Evolutionary conservation across 345 rosid genomes (phyloP).

Genomic region (Kernera saxatilis): DNA sequence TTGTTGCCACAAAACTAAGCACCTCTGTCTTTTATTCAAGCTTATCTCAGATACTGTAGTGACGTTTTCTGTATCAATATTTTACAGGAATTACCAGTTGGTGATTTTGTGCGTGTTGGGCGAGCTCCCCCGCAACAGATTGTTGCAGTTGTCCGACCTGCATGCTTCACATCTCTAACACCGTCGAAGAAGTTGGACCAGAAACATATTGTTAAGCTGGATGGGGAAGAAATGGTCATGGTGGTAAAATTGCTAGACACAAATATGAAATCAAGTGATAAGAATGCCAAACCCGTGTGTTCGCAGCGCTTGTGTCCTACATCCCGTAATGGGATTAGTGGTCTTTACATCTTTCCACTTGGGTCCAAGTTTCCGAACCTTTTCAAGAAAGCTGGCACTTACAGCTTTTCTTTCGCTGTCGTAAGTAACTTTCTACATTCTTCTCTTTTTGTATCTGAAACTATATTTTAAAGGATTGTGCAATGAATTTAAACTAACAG

Average conservation of each 20-base stretch:
- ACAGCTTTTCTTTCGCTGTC: slow-evolving; percentile 44
- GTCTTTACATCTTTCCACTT: slow-evolving; percentile 55
- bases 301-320: slow-evolving; percentile 36
- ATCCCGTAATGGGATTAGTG: slow-evolving; percentile 38
- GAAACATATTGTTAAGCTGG: slow-evolving; percentile 43
- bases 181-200: slow-evolving; percentile 45
- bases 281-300: slow-evolving; percentile 22
- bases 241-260: slow-evolving; percentile 29
- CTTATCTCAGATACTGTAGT: neutral
- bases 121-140: slow-evolving; percentile 42
- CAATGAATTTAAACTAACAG: neutral
- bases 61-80: neutral
- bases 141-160: slow-evolving; percentile 68
- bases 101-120: slow-evolving; percentile 42
- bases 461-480: neutral
- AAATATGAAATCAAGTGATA: neutral
- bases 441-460: neutral
- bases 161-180: slow-evolving; percentile 33
- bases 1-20: neutral
- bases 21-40: neutral
- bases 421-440: slow-evolving; percentile 34
- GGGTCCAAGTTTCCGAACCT: slow-evolving; percentile 32
- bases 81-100: slow-evolving; percentile 48
- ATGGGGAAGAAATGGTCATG: slow-evolving; percentile 44
- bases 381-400: slow-evolving; percentile 49